These are phyloP conservation scores for Nasturtium officinale DNA, from an alignment of 345 rosid species.

Conservation along the genomic window DNA sequence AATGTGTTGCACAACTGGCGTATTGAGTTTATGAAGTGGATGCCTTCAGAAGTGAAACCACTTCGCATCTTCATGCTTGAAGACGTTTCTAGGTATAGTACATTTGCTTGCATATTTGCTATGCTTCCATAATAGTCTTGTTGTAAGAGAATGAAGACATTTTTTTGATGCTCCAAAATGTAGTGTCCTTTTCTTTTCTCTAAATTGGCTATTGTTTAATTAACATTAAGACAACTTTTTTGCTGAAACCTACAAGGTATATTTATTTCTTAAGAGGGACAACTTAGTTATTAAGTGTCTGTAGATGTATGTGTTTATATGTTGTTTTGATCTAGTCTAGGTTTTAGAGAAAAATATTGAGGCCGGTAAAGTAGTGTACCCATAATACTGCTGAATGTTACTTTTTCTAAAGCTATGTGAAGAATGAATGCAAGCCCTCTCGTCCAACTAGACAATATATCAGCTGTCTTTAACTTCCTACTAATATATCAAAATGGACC, in stretches of 20 bases:
- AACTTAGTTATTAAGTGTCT: background rate
- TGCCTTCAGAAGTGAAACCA: conserved; percentile 83
- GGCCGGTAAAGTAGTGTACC: background rate
- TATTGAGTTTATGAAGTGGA: conserved; percentile 93
- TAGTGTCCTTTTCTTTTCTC: conserved; percentile 16
- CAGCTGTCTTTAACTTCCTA: background rate
- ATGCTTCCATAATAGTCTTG: conserved; percentile 4
- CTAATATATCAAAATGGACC: background rate
- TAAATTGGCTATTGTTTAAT: conserved; percentile 11
- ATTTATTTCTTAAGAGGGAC: no score
- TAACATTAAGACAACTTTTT: background rate
- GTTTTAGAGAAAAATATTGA: conserved; percentile 10
- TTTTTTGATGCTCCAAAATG: background rate
- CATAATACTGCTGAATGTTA: conserved; percentile 2
- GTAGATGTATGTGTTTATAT: background rate
- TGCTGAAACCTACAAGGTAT: no score
- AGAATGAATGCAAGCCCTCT: background rate
- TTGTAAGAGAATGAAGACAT: background rate
- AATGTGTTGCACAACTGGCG: conserved; percentile 99
- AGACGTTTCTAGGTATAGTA: conserved; percentile 89
- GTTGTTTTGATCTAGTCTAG: conserved; percentile 7
- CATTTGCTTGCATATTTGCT: conserved; percentile 9
- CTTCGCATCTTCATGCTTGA: conserved; percentile 93
- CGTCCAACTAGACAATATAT: conserved; percentile 11
- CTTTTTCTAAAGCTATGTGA: background rate